These are phyloP conservation scores for Gilbertella persicaria DNA, from an alignment of 371 early-diverging fungal genomes.

Conservation along the genomic window DNA sequence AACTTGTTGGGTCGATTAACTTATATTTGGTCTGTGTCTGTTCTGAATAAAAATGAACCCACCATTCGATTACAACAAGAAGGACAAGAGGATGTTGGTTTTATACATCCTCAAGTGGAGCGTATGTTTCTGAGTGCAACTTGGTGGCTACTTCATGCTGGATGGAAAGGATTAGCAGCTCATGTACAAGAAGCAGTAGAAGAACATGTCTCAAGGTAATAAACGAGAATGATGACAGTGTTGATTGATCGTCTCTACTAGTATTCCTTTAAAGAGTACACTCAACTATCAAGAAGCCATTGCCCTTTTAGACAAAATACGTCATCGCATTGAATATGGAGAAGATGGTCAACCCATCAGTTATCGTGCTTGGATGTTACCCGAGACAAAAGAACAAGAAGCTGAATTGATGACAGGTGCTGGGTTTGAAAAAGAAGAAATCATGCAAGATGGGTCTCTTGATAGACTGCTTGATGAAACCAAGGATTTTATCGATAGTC, in stretches of 20 bases:
- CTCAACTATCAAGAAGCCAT: constrained; percentile 35
- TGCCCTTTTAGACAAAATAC: constrained; percentile 26
- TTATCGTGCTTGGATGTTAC: constrained; percentile 68
- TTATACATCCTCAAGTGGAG: constrained; percentile 64
- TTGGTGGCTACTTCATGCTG: constrained; percentile 92
- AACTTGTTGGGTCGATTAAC: constrained; percentile 90
- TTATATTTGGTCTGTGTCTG: constrained; percentile 85
- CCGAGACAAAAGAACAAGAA: constrained; percentile 64
- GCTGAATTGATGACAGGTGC: constrained; percentile 62
- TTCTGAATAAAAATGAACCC: constrained; percentile 53
- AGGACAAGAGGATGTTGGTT: constrained; percentile 40
- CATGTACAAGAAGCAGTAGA: constrained; percentile 70
- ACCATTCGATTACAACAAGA: constrained; percentile 50
- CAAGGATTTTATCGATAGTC: constrained; percentile 78
- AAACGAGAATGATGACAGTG: neutral
- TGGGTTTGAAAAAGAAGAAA: constrained; percentile 49
- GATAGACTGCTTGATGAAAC: constrained; percentile 77
- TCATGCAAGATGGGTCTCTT: no score
- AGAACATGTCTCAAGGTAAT: constrained; percentile 65
- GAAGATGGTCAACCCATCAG: constrained; percentile 39
- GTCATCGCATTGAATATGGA: constrained; percentile 36
- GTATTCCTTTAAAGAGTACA: constrained; percentile 36
- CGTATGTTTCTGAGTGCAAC: constrained; percentile 83
- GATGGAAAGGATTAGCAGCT: constrained; percentile 76
- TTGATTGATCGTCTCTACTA: neutral